phyloP scores from a whole-genome alignment of 805 yeast genomes.

The Spathaspora passalidarum region DNA sequence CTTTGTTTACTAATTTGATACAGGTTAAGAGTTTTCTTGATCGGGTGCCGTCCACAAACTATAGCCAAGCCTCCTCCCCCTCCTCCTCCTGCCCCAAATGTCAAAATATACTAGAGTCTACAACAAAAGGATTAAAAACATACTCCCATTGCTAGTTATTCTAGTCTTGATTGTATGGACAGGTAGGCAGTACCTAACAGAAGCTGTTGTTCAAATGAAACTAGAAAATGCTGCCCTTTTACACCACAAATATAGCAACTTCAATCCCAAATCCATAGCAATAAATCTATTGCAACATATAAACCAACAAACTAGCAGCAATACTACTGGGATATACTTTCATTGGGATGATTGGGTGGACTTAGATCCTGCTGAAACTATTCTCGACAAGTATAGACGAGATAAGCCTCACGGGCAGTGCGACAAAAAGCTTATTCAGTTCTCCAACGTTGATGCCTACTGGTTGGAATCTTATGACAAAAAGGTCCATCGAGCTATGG shows the following conservation, averaged over 20 bases:
- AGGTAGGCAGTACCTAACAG: not conserved
- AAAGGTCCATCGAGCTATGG: conserved; percentile 33
- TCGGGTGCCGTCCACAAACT: not conserved
- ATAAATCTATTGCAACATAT: conserved; percentile 6
- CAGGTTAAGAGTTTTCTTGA: not conserved
- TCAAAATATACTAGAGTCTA: conserved; percentile 14
- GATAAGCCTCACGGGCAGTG: conserved; percentile 21
- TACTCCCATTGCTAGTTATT: conserved; percentile 11
- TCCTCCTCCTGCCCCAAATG: not conserved
- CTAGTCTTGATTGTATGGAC: conserved; percentile 3
- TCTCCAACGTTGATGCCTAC: conserved; percentile 29
- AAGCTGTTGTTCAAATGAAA: conserved; percentile 17
- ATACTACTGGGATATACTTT: conserved; percentile 24
- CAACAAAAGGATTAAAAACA: conserved; percentile 16
- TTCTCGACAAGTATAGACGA: conserved; percentile 16
- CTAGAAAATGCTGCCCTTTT: conserved; percentile 21
- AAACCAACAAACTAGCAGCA: conserved; percentile 3
- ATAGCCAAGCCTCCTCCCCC: not conserved
- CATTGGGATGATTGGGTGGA: conserved; percentile 44
- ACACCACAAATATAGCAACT: conserved; percentile 19
- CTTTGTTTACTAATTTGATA: not conserved
- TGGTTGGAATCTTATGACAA: conserved; percentile 30
- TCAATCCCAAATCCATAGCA: conserved; percentile 23
- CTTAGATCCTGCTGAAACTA: conserved; percentile 19
- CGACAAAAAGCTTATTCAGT: conserved; percentile 15